Percentiles rank a stretch among this genome's conserved stretches.
Evolutionary conservation across 1,139 yeast species (phyloP).

Genomic region (Saccharomyces hybrid): DNA sequence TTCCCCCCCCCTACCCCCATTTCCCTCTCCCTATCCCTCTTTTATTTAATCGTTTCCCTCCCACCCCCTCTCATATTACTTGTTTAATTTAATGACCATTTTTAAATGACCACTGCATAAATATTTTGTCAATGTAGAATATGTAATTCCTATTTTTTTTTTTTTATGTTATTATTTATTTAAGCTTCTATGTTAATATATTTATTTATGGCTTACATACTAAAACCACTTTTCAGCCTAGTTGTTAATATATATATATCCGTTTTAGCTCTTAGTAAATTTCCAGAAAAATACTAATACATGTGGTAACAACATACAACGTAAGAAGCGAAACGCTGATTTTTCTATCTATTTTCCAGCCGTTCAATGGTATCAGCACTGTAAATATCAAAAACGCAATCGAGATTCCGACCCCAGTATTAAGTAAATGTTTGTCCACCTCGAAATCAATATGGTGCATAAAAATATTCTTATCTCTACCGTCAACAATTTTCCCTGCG

Average conservation of each 20-base stretch:
- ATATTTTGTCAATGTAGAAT: not conserved
- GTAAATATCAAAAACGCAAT: conserved; percentile 47
- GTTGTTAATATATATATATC: not conserved
- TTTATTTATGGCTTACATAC: too few species aligned
- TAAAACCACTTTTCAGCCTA: too few species aligned
- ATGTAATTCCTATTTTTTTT: not conserved
- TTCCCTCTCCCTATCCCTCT: not conserved
- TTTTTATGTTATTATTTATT: conserved; percentile 1
- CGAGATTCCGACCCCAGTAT: conserved; percentile 48
- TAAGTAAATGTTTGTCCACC: conserved; percentile 41
- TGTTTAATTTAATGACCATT: not conserved
- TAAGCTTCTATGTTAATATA: not conserved
- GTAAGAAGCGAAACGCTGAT: conserved; percentile 39
- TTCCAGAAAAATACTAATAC: conserved; percentile 12
- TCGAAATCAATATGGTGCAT: conserved; percentile 32
- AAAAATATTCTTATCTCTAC: conserved; percentile 2
- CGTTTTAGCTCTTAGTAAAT: not conserved
- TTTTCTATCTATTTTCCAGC: conserved; percentile 55
- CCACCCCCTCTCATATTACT: not conserved
- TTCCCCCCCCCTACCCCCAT: not conserved
- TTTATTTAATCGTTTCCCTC: not conserved
- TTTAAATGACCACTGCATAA: conserved; percentile 2
- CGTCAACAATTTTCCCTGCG: conserved; percentile 1
- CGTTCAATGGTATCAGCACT: conserved; percentile 50
- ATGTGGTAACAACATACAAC: conserved; percentile 15